Evolutionary conservation across 352 stramenopile genomes (phyloP), one percentile per base, ranked within the genome.

Genomic region (Halophytophthora polymorphica): DNA sequence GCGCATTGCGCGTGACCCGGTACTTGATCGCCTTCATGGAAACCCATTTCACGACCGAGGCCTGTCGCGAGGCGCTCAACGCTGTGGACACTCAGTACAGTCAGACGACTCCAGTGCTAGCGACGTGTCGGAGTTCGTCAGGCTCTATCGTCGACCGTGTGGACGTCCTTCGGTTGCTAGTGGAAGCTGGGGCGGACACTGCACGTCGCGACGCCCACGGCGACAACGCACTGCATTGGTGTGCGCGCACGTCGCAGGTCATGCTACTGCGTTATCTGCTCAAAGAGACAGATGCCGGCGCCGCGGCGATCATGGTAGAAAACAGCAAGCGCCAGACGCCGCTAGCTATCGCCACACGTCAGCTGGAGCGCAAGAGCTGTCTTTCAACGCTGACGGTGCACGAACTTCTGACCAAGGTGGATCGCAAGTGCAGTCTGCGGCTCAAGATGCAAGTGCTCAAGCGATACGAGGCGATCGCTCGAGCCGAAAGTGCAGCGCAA

Each of bases 141-240:
- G 80, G 81, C 5, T 35, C 60, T 13, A 57, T 69, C 13, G 49
- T 47, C 2, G 52, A 73, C 12, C 73, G 76, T 0, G 58, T 87
- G 15, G 57, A 79, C 47, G 71, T 88, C 35, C 44, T 86, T 12
- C 61, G 59, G 17, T 38, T 87, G 15, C 61, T 91, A 7, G 55
- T 91, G 7, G 40, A 69, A 17, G 55, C 61, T 34, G 76, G 70
- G 18, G 70, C 57, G 2, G 66, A 77, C n/a, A 66, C 80, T 3
- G 62, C 69, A 6, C 58, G 54, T 14, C 55, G 67, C 4, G 81
- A 91, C 34, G 61, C 64, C 0, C 71, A 87, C 50, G 77, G 81
- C 0, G 77, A 91, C 53, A 89, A 77, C 17, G 77, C 58, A 14
- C 43, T 91, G 5, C 81, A 91, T 37, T 89, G 75, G 73, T 86